phyloP scores from a whole-genome alignment of 441 rosid species.

The Breynia disticha region DNA sequence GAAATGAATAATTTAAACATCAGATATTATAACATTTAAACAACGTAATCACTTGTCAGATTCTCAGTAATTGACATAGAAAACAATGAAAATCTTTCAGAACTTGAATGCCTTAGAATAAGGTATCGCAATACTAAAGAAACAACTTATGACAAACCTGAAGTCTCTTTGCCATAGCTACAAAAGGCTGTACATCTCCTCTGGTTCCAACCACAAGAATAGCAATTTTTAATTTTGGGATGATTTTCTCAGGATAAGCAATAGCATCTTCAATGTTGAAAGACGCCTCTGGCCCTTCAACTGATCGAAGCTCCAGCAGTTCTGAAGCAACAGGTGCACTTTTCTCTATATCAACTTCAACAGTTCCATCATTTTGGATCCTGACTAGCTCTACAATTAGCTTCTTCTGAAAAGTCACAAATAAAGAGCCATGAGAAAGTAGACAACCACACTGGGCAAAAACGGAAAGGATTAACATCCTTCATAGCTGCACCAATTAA shows the following conservation, averaged over 20 bases:
- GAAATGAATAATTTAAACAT: not conserved
- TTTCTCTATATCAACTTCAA: constrained; percentile 72
- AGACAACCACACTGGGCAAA: too few species aligned
- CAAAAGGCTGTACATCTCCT: constrained; percentile 96
- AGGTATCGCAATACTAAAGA: not conserved
- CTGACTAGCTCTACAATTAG: constrained; percentile 75
- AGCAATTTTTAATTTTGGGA: constrained; percentile 71
- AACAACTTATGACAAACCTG: constrained; percentile 47
- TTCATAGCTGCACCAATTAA: too few species aligned
- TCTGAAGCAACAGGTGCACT: constrained; percentile 69
- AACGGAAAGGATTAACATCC: too few species aligned
- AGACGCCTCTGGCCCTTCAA: constrained; percentile 38
- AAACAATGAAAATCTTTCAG: not conserved
- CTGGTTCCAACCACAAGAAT: constrained; percentile 97
- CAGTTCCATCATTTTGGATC: constrained; percentile 92
- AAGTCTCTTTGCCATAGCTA: constrained; percentile 92
- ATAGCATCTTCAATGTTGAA: constrained; percentile 27
- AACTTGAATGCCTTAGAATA: too few species aligned
- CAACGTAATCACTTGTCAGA: not conserved
- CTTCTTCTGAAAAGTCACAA: constrained; percentile 47
- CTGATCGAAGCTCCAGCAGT: constrained; percentile 57
- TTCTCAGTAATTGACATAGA: not conserved
- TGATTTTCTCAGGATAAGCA: constrained; percentile 38
- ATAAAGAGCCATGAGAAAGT: constrained; percentile 6
- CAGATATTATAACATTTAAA: constrained; percentile 1